Evolutionary conservation across 208 protist species (phyloP).

Genomic region (Leishmania arabica): DNA sequence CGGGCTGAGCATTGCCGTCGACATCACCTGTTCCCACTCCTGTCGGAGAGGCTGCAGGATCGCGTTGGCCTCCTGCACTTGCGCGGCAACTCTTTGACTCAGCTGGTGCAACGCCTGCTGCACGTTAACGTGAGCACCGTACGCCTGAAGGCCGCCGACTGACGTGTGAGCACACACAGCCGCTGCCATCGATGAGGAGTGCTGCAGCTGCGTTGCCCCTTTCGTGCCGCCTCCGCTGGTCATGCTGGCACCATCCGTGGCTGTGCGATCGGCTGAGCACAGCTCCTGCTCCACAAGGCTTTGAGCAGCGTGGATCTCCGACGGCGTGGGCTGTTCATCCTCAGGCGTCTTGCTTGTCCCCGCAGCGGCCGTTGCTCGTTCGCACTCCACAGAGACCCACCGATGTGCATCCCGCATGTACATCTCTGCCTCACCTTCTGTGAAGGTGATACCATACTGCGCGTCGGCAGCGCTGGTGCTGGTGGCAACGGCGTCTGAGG

Average conservation of each 20-base stretch:
- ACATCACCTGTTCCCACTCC: constrained; percentile 29
- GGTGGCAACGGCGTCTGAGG: background rate
- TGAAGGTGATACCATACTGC: background rate
- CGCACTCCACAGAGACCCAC: constrained; percentile 32
- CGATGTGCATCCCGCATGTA: constrained; percentile 21
- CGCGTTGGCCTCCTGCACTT: constrained; percentile 28
- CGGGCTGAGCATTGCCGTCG: constrained; percentile 26
- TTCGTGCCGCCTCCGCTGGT: background rate
- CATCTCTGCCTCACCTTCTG: constrained; percentile 5
- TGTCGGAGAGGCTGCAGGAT: constrained; percentile 27
- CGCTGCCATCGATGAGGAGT: background rate
- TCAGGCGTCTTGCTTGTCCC: background rate
- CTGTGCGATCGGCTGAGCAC: background rate
- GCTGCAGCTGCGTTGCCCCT: background rate
- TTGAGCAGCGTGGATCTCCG: constrained; percentile 3
- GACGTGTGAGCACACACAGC: constrained; percentile 14
- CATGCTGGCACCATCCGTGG: background rate
- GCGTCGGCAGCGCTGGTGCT: background rate
- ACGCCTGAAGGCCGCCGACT: constrained; percentile 7
- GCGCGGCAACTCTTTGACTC: constrained; percentile 18
- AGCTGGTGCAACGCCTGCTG: constrained; percentile 31
- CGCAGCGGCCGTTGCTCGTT: constrained; percentile 1
- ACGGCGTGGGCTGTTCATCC: background rate
- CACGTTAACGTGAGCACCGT: constrained; percentile 25
- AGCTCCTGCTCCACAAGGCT: constrained; percentile 16